Evolutionary conservation across 108 stramenopile species (phyloP).

Genomic region (Nitzschia inconspicua): DNA sequence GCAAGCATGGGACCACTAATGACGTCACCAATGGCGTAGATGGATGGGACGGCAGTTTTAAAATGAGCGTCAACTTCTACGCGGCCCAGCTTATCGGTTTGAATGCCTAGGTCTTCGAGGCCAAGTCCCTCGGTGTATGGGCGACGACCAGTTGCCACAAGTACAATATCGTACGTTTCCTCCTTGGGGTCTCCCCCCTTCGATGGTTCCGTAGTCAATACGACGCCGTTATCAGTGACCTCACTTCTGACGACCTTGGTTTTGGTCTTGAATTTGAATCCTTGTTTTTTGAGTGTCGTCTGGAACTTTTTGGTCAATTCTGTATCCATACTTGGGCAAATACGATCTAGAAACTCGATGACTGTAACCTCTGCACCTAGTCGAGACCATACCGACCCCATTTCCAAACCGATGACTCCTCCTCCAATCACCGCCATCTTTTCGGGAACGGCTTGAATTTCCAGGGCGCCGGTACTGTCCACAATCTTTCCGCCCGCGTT

Average conservation of each 20-base stretch:
- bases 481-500: conserved; percentile 96
- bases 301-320: conserved; percentile 97
- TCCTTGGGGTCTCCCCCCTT: conserved; percentile 79
- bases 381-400: conserved; percentile 98
- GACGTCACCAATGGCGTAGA: conserved; percentile 97
- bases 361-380: conserved; percentile 96
- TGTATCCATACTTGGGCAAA: conserved; percentile 93
- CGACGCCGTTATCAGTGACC: conserved; percentile 82
- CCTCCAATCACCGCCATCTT: conserved; percentile 96
- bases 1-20: conserved; percentile 99
- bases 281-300: conserved; percentile 96
- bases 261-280: conserved; percentile 94
- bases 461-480: conserved; percentile 97
- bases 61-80: conserved; percentile 98
- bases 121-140: conserved; percentile 98
- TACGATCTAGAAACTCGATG: conserved; percentile 97
- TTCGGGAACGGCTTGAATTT: conserved; percentile 86
- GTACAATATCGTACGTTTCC: conserved; percentile 87
- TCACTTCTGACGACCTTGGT: conserved; percentile 94
- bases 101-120: conserved; percentile 93
- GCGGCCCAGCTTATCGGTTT: conserved; percentile 93
- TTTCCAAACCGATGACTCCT: conserved; percentile 99
- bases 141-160: conserved; percentile 98
- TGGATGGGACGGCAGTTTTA: conserved; percentile 86
- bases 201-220: conserved; percentile 88